phyloP scores from a whole-genome alignment of 108 stramenopile species.

The Seminavis robusta region DNA sequence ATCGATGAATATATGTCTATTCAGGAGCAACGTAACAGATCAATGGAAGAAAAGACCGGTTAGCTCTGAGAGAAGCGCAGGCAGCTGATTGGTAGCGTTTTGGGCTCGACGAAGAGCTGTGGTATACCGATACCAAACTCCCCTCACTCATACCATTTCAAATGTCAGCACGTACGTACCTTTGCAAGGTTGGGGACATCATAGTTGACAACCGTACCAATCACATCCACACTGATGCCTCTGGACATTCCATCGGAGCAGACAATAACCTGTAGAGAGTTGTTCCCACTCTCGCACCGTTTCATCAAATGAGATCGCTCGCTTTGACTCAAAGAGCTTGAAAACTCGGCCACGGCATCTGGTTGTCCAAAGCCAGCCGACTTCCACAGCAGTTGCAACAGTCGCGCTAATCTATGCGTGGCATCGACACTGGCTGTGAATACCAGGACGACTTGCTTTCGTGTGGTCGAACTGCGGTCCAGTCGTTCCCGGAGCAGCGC shows the following conservation, averaged over 20 bases:
- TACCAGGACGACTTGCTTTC: constrained; percentile 57
- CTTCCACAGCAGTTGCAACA: constrained; percentile 81
- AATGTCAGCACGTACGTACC: too few species aligned
- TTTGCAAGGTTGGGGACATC: constrained; percentile 81
- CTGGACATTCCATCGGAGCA: constrained; percentile 88
- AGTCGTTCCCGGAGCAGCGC: constrained; percentile 72
- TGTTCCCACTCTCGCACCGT: constrained; percentile 48
- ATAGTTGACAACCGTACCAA: constrained; percentile 69
- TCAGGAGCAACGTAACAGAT: too few species aligned
- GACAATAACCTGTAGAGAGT: constrained; percentile 46
- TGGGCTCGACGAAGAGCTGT: too few species aligned
- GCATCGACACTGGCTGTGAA: constrained; percentile 95
- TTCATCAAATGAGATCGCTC: constrained; percentile 60
- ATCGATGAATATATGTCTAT: constrained; percentile 83
- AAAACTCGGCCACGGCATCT: constrained; percentile 63
- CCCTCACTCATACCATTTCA: too few species aligned
- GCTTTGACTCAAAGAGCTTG: constrained; percentile 60
- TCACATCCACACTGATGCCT: constrained; percentile 75
- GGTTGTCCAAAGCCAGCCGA: constrained; percentile 43
- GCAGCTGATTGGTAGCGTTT: too few species aligned
- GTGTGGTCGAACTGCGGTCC: background rate
- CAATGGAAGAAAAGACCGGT: too few species aligned
- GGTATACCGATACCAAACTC: too few species aligned
- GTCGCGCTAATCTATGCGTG: constrained; percentile 86
- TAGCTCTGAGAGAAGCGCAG: too few species aligned